Conservation (phyloP, 768 basidiomycete species). For the Macrolepiota albuminosa region DNA sequence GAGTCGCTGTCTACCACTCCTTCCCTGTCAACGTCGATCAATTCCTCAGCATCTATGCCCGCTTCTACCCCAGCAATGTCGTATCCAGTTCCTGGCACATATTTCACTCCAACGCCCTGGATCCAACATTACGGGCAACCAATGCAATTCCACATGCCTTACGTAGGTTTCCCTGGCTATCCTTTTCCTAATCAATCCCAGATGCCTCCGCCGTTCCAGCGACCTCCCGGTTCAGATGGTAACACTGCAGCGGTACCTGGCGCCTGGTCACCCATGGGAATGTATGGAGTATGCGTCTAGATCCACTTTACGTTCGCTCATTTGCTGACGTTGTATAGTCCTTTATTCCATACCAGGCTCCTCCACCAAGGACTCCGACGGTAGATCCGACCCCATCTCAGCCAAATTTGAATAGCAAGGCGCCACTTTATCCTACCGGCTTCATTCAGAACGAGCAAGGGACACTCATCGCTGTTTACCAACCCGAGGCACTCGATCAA, state of each 20-base stretch:
- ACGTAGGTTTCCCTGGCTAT: slow-evolving; percentile 45
- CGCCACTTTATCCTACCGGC: slow-evolving; percentile 59
- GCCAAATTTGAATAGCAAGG: slow-evolving; percentile 29
- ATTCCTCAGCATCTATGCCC: slow-evolving; percentile 23
- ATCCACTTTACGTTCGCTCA: background rate
- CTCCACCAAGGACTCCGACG: slow-evolving; percentile 28
- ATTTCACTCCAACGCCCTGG: slow-evolving; percentile 50
- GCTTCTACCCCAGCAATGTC: slow-evolving; percentile 16
- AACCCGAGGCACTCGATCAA: slow-evolving; percentile 62
- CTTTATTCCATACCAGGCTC: slow-evolving; percentile 45
- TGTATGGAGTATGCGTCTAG: slow-evolving; percentile 42
- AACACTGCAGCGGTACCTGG: slow-evolving; percentile 26
- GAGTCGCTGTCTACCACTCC: slow-evolving; percentile 32
- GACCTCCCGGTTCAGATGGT: slow-evolving; percentile 33
- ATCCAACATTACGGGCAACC: slow-evolving; percentile 46
- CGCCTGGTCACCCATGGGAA: slow-evolving; percentile 35
- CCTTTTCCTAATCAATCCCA: slow-evolving; percentile 25
- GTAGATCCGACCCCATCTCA: slow-evolving; percentile 24
- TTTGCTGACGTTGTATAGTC: slow-evolving; percentile 26
- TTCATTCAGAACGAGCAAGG: slow-evolving; percentile 74
- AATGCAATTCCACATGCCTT: slow-evolving; percentile 49
- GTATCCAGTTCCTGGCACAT: slow-evolving; percentile 36
- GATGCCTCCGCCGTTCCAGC: slow-evolving; percentile 25
- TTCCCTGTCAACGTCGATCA: slow-evolving; percentile 29
- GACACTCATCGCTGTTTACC: slow-evolving; percentile 66